A percentile compares a stretch with the other conserved stretches of the same genome.
phyloP scores from a whole-genome alignment of 768 basidiomycete species.

The Podaxis sp. region DNA sequence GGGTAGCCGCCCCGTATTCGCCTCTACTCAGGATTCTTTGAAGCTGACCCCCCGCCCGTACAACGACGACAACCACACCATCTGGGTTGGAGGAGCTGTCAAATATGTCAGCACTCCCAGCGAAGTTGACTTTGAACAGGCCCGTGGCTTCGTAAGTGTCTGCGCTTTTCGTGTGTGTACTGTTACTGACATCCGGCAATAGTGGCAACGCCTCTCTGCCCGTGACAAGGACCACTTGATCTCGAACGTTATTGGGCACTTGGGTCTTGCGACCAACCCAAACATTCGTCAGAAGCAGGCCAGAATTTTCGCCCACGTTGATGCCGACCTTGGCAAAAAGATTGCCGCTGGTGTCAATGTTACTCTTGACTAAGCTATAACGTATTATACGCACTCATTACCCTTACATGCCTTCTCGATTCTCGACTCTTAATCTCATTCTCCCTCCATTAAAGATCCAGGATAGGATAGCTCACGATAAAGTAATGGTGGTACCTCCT shows the following conservation, averaged over 20 bases:
- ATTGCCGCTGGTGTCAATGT: slow-evolving; percentile 29
- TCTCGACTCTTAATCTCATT: neutral
- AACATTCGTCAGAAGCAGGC: slow-evolving; percentile 27
- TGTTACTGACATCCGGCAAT: neutral
- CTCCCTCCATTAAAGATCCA: neutral
- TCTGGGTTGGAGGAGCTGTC: slow-evolving; percentile 37
- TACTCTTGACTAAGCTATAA: neutral
- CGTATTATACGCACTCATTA: neutral
- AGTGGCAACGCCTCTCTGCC: slow-evolving; percentile 22
- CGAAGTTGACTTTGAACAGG: slow-evolving; percentile 35
- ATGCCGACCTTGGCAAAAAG: slow-evolving; percentile 27
- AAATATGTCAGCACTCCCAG: slow-evolving; percentile 28
- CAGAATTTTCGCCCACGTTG: slow-evolving; percentile 32
- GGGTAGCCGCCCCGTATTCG: slow-evolving; percentile 34
- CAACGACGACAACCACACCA: slow-evolving; percentile 34
- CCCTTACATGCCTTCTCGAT: neutral
- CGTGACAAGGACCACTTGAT: slow-evolving; percentile 32
- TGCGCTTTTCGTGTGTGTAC: neutral
- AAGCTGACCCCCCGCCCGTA: slow-evolving; percentile 28
- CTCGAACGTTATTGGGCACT: slow-evolving; percentile 32
- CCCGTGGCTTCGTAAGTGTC: slow-evolving; percentile 25
- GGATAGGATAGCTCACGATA: too few relatives aligned
- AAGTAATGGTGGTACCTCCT: too few relatives aligned
- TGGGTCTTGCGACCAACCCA: slow-evolving; percentile 26
- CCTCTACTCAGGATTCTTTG: slow-evolving; percentile 30